A percentile compares a stretch with the other conserved stretches of the same genome.
Conservation (phyloP, 2,329 filamentous ascomycete species). For the Coleophoma crateriformis region DNA sequence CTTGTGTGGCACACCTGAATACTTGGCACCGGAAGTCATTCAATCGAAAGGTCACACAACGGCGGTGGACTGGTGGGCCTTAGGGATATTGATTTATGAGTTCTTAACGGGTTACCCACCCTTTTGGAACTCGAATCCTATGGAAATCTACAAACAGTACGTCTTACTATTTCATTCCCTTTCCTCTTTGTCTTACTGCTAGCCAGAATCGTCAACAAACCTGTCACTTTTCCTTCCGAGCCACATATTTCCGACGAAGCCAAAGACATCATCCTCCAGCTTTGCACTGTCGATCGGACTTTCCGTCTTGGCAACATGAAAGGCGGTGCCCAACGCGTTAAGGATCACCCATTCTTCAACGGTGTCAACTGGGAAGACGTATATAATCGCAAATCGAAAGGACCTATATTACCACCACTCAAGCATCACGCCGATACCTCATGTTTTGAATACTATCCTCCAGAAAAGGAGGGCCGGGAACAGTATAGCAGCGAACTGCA, state of each 20-base stretch:
- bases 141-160: slow-evolving; percentile 79
- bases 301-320: slow-evolving; percentile 73
- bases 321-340: slow-evolving; percentile 67
- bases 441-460: slow-evolving; percentile 81
- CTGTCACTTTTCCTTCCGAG: slow-evolving; percentile 66
- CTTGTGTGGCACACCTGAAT: slow-evolving; percentile 78
- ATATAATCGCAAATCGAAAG: slow-evolving; percentile 55
- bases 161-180: slow-evolving; percentile 19
- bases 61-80: slow-evolving; percentile 83
- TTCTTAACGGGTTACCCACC: slow-evolving; percentile 81
- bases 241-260: slow-evolving; percentile 60
- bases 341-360: slow-evolving; percentile 70
- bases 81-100: slow-evolving; percentile 80
- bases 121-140: slow-evolving; percentile 82
- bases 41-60: slow-evolving; percentile 72
- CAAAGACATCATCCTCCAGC: slow-evolving; percentile 67
- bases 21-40: slow-evolving; percentile 79
- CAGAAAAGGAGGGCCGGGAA: slow-evolving; percentile 61
- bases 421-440: slow-evolving; percentile 68
- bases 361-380: slow-evolving; percentile 71
- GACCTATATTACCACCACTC: slow-evolving; percentile 72
- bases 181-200: not conserved
- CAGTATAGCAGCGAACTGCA: slow-evolving; percentile 65
- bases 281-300: slow-evolving; percentile 76
- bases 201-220: slow-evolving; percentile 69